Evolutionary conservation across 2,329 filamentous ascomycete species (phyloP), one percentile per base, ranked within the genome.

Genomic region (Cercospora berteroae): DNA sequence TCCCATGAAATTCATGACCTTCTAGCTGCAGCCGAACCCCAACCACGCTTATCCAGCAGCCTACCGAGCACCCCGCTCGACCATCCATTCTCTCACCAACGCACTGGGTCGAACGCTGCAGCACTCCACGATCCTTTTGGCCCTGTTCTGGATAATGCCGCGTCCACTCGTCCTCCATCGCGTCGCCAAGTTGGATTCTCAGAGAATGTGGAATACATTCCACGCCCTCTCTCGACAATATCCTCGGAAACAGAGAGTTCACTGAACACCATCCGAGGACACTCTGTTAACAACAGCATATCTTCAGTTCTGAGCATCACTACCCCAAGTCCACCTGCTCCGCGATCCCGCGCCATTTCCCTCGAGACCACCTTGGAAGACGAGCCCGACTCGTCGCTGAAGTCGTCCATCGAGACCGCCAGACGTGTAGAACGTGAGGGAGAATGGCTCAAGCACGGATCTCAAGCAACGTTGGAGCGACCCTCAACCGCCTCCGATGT

Each of bases 211-310:
- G 92, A 96, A 77, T 93, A 91, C 70, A 94, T 94, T 73, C 90
- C 90, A 5, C 87, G 92, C 10, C 93, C 94, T 0, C 80, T 96
- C 18, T 97, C 94, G 1, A 83, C 94, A 20, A 88, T 96, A 13
- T 96, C 93, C 1, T 94, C 89, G 20, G 93, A 95, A 77, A 93
- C 92, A 0, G 90, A 92, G 56, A 93, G 89, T 75, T 95, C 90
- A 2, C 81, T 88, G 63, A 84, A 84, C 1, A 93, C 91, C 0
- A 85, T 89, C 18, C 86, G 88, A 48, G 87, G 88, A 5, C 92
- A 94, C 77, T 92, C 89, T 1, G 84, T 92, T 36, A 90, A 90
- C 27, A 90, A 90, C 66, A 96, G 91, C 78, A 88, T 95, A 57
- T 93, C 91, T 4, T 96, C 92, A 0, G 83, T 94, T 50, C 83